Evolutionary conservation across 345 rosid species (phyloP).

Genomic region (Turnera subulata): DNA sequence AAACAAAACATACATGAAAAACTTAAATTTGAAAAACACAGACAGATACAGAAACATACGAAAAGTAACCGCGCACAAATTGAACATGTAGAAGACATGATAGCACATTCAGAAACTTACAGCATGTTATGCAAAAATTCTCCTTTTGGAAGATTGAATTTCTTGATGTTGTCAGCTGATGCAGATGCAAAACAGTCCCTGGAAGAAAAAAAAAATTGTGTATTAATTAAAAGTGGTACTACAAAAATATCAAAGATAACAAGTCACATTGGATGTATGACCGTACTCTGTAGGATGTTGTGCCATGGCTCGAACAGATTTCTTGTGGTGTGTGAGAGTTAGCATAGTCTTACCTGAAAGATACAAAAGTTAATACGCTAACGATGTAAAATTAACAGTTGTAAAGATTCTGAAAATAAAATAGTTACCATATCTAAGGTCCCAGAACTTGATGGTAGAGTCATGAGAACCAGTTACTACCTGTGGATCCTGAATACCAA

Average conservation of each 20-base stretch:
- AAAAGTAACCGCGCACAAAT: too few species aligned
- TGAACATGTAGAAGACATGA: neutral
- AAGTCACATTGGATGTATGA: slow-evolving; percentile 2
- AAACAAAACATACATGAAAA: too few species aligned
- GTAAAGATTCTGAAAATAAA: neutral
- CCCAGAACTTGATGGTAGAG: slow-evolving; percentile 95
- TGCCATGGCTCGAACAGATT: slow-evolving; percentile 96
- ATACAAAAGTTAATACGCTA: slow-evolving; percentile 9
- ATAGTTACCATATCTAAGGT: slow-evolving; percentile 79
- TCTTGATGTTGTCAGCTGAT: slow-evolving; percentile 95
- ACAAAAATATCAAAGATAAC: neutral
- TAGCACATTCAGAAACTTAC: slow-evolving; percentile 54
- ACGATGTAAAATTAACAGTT: neutral
- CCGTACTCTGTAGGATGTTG: slow-evolving; percentile 87
- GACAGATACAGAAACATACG: too few species aligned
- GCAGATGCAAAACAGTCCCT: slow-evolving; percentile 96
- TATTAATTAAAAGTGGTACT: too few species aligned
- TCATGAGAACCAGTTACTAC: slow-evolving; percentile 99
- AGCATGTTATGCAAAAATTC: slow-evolving; percentile 98
- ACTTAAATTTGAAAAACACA: too few species aligned
- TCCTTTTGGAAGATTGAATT: slow-evolving; percentile 84
- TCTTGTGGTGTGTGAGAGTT: slow-evolving; percentile 95
- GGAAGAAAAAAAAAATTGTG: slow-evolving; percentile 16
- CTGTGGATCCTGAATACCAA: slow-evolving; percentile 79
- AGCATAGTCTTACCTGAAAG: slow-evolving; percentile 82